A percentile compares a stretch with the other conserved stretches of the same genome.
phyloP scores from a whole-genome alignment of 495 filamentous ascomycete species.

The Xylaria grammica region DNA sequence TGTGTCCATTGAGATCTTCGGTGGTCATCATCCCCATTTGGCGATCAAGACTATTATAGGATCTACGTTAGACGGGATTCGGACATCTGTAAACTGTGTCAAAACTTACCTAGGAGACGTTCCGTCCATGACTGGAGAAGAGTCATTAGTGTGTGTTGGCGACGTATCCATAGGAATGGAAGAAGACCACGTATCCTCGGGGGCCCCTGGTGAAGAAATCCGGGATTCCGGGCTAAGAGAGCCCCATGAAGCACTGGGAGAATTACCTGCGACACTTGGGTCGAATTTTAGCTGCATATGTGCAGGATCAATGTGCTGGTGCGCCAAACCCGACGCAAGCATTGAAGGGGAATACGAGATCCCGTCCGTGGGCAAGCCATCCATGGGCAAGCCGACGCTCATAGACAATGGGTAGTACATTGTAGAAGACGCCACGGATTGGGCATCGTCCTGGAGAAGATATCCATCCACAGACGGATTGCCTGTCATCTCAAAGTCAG shows the following conservation, averaged over 20 bases:
- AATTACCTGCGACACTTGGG: conserved; percentile 45
- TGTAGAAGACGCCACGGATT: conserved; percentile 49
- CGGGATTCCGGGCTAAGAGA: conserved; percentile 56
- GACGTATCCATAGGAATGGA: conserved; percentile 45
- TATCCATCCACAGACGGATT: conserved; percentile 54
- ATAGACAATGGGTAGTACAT: conserved; percentile 48
- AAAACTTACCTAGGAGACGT: conserved; percentile 57
- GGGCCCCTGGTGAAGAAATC: conserved; percentile 51
- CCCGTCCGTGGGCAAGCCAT: conserved; percentile 47
- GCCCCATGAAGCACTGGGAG: conserved; percentile 53
- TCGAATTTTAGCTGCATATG: conserved; percentile 53
- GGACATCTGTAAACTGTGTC: conserved; percentile 9
- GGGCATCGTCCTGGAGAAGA: conserved; percentile 52
- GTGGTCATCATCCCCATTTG: conserved; percentile 47
- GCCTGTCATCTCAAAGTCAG: conserved; percentile 56
- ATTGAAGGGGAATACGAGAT: conserved; percentile 47
- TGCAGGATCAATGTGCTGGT: conserved; percentile 47
- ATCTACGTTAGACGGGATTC: conserved; percentile 35
- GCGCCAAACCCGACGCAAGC: conserved; percentile 41
- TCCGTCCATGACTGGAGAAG: conserved; percentile 51
- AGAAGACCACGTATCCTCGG: conserved; percentile 52
- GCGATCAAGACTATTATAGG: conserved; percentile 38
- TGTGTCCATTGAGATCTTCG: conserved; percentile 48
- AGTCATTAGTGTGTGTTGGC: conserved; percentile 50
- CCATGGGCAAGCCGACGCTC: conserved; percentile 43